phyloP scores from a whole-genome alignment of 257 asterid genomes.

The Solanum pinnatisectum region DNA sequence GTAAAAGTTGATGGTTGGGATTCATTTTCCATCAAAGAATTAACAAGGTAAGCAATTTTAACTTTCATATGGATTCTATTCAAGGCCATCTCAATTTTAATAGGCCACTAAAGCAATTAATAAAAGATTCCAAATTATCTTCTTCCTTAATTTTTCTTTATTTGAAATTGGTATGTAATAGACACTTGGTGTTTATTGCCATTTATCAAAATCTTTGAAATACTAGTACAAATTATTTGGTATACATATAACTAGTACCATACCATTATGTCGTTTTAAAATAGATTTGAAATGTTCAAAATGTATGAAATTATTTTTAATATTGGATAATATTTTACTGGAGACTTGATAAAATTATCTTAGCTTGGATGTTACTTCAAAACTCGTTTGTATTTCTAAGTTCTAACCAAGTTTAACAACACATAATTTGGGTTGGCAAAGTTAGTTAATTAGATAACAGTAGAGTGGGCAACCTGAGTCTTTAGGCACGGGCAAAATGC shows the following conservation, averaged over 20 bases:
- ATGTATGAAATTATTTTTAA: no score
- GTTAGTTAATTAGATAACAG: not conserved
- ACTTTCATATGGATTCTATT: not conserved
- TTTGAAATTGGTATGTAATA: not conserved
- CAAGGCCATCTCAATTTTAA: not conserved
- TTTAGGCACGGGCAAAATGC: not conserved
- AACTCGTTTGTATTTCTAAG: not conserved
- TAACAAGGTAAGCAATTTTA: not conserved
- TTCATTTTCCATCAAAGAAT: not conserved
- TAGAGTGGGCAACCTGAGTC: not conserved
- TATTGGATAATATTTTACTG: no score
- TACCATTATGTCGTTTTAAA: no score
- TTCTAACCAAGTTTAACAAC: not conserved
- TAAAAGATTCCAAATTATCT: not conserved
- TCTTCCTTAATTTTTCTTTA: not conserved
- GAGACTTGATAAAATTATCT: not conserved
- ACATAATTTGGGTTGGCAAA: not conserved
- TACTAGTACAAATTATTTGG: not conserved
- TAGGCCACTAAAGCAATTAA: not conserved
- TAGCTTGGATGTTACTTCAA: not conserved
- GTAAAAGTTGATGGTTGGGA: not conserved
- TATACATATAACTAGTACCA: not conserved
- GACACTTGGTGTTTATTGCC: not conserved
- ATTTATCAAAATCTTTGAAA: not conserved
- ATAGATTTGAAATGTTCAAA: no score